Conservation (phyloP, 116 monocot genomes). For the Posidonia oceanica region DNA sequence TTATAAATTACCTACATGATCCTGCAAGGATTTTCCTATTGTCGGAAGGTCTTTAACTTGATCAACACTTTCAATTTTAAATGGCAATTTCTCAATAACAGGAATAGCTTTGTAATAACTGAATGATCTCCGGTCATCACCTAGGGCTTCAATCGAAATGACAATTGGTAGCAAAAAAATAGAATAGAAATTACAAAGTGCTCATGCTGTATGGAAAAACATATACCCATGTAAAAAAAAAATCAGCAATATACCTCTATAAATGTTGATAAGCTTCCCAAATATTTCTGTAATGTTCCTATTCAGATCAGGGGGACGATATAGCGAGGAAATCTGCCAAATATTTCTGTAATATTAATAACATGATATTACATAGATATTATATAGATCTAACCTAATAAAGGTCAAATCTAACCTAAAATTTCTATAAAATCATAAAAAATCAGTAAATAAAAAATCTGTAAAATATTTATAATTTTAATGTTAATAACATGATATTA, state of each 20-base stretch:
- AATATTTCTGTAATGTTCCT: slow-evolving; percentile 82
- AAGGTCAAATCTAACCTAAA: no score
- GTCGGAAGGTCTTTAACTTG: slow-evolving; percentile 88
- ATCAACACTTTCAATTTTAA: slow-evolving; percentile 70
- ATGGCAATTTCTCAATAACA: slow-evolving; percentile 85
- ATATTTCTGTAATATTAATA: no score
- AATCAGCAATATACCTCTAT: slow-evolving; percentile 54
- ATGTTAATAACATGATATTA: no score
- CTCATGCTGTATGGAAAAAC: no score
- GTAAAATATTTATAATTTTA: no score
- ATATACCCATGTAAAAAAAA: neutral
- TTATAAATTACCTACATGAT: slow-evolving; percentile 57
- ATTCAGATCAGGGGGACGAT: slow-evolving; percentile 78
- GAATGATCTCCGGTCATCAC: slow-evolving; percentile 94
- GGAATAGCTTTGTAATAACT: slow-evolving; percentile 98
- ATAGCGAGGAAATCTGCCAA: slow-evolving; percentile 34
- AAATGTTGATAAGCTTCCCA: slow-evolving; percentile 80
- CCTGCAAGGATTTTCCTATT: slow-evolving; percentile 87
- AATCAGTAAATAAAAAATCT: no score
- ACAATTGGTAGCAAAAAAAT: slow-evolving; percentile 1
- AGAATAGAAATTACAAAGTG: neutral
- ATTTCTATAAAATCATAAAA: no score
- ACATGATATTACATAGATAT: no score
- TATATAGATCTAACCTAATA: no score
- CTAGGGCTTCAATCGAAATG: slow-evolving; percentile 48